A percentile compares a stretch with the other conserved stretches of the same genome.
Conservation (phyloP, 2,329 filamentous ascomycete genomes). For the Fusarium sp. region DNA sequence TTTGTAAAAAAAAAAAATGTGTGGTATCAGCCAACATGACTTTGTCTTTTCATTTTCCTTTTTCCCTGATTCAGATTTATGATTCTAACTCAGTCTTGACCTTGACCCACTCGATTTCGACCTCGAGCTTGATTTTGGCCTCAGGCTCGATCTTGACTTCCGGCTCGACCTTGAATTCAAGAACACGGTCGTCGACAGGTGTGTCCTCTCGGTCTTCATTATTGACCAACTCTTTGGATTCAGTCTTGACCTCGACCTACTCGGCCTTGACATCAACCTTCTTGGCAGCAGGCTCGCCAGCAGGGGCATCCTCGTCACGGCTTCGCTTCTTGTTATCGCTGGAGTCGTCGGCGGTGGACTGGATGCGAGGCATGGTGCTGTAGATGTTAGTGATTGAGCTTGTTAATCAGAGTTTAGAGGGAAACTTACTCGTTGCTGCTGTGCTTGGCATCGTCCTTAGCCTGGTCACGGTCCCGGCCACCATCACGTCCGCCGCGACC, state of each 20-base stretch:
- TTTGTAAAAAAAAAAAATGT: conserved; percentile 9
- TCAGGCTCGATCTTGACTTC: conserved; percentile 39
- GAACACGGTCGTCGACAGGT: background rate
- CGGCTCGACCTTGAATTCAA: background rate
- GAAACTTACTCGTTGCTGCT: conserved; percentile 46
- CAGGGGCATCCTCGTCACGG: conserved; percentile 63
- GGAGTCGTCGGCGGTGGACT: conserved; percentile 58
- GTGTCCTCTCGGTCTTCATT: background rate
- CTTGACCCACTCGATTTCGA: conserved; percentile 66
- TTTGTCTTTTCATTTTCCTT: conserved; percentile 8
- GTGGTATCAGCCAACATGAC: conserved; percentile 41
- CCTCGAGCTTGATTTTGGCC: conserved; percentile 70
- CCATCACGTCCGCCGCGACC: conserved; percentile 56
- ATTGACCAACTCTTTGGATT: conserved; percentile 13
- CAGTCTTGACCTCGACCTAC: conserved; percentile 66
- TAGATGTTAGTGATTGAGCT: conserved; percentile 30
- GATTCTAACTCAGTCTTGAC: conserved; percentile 55
- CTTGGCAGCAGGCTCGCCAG: conserved; percentile 66
- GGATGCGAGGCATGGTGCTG: conserved; percentile 55
- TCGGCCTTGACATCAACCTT: conserved; percentile 69
- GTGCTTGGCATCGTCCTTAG: conserved; percentile 46
- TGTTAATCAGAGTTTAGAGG: background rate
- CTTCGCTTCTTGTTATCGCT: conserved; percentile 64
- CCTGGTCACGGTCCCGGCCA: conserved; percentile 55
- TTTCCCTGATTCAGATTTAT: background rate